Evolutionary conservation across 1,284 basidiomycete species (phyloP), one percentile per base, ranked within the genome.

Genomic region (Cryptococcus maquisensis): DNA sequence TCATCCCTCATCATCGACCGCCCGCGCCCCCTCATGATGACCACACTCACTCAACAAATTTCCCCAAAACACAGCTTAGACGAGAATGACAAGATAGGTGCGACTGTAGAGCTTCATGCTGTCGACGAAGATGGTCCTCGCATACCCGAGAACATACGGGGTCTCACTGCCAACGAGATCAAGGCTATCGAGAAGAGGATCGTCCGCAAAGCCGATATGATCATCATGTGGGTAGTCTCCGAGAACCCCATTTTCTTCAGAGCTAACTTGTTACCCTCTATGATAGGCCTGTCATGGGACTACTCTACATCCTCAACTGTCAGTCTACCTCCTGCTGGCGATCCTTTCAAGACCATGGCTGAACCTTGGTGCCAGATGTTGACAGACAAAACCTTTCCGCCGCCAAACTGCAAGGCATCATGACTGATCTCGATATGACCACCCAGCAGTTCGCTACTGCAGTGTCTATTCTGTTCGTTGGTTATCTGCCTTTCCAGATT

Each of bases 401-500:
- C n/a, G 55, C 60, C 36, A 60, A 62, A 32, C 50, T 61, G 2
- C 56, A 57, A 24, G 61, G 57, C 16, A 55, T 65, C 43, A 56
- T 61, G 54, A 49, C 55, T 21, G 63, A 63, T 20, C 62, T 65
- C 48, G 47, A 59, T 49, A 56, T 66, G 64, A 56, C 57, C 4
- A 60, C 60, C 4, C 54, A 59, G 7, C 57, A 75, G 38, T 75
- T 71, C 54, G 67, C 68, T 9, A 74, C 72, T 0, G 63, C 56
- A 21, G 57, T 58, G 6, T 54, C 58, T 12, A 57, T 54, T 23
- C 28, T 54, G 36, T 57, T 45, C 40, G 62, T 71, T 38, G 72
- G 71, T 18, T 74, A 76, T 54, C 63, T 71, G 36, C 63, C 66
- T 8, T 64, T 71, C 55, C 71, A 72, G 48, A 64, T 77, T 47